Conservation (phyloP, 1,139 yeast species). For the Lodderomyces beijingensis region DNA sequence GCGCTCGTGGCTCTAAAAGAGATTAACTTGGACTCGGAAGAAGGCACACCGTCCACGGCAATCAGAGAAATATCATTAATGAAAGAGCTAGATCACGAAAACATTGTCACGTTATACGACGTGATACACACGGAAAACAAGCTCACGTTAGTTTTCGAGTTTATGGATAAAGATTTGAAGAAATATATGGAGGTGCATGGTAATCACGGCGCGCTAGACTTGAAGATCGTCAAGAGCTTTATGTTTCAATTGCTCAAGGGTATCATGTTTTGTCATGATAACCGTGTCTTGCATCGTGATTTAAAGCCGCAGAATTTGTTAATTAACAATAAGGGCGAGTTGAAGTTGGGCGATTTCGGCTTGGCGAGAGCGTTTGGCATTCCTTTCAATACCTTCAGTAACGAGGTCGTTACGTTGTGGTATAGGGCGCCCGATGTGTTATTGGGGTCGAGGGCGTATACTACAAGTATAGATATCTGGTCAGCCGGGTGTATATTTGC, state of each 20-base stretch:
- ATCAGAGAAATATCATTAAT: slow-evolving; percentile 92
- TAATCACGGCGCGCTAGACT: slow-evolving; percentile 74
- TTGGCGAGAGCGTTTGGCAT: slow-evolving; percentile 97
- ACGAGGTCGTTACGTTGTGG: slow-evolving; percentile 98
- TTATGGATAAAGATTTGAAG: slow-evolving; percentile 90
- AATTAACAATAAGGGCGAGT: slow-evolving; percentile 82
- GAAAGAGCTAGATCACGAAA: slow-evolving; percentile 94
- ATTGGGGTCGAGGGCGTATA: slow-evolving; percentile 89
- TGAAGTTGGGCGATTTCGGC: slow-evolving; percentile 96
- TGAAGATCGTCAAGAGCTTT: slow-evolving; percentile 77
- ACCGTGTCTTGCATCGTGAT: slow-evolving; percentile 90
- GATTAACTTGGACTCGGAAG: slow-evolving; percentile 90
- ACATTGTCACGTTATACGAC: slow-evolving; percentile 88
- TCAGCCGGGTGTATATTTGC: slow-evolving; percentile 97
- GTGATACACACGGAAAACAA: slow-evolving; percentile 97
- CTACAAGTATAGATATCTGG: slow-evolving; percentile 98
- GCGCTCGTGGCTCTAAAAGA: slow-evolving; percentile 93
- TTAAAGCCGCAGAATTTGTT: slow-evolving; percentile 91
- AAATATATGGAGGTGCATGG: slow-evolving; percentile 91
- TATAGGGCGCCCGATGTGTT: slow-evolving; percentile 97
- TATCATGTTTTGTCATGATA: slow-evolving; percentile 91
- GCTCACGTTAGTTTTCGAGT: slow-evolving; percentile 87
- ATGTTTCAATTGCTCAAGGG: slow-evolving; percentile 92
- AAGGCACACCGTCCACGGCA: slow-evolving; percentile 98
- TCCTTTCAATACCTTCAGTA: slow-evolving; percentile 94